Conservation (phyloP, 139 green algal genomes). For the Picochlorum sp. region DNA sequence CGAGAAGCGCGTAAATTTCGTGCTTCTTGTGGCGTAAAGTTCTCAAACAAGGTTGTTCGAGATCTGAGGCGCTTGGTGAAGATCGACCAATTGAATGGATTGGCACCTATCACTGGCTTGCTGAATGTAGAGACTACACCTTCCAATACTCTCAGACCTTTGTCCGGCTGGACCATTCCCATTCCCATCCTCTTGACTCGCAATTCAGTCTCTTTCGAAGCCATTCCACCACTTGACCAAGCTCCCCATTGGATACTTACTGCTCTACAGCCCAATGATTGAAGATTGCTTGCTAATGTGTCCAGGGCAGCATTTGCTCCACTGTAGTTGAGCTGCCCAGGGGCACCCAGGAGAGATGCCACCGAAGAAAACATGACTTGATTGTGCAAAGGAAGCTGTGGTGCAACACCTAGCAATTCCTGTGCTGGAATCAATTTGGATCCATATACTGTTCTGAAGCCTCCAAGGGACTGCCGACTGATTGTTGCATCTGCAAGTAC, state of each 20-base stretch:
- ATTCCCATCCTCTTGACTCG: constrained; percentile 46
- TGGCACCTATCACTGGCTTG: constrained; percentile 34
- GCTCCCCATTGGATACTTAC: constrained; percentile 40
- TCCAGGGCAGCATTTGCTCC: constrained; percentile 51
- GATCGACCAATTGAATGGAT: constrained; percentile 51
- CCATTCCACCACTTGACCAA: constrained; percentile 37
- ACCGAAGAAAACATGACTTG: constrained; percentile 65
- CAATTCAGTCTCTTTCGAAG: constrained; percentile 19
- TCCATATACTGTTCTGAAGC: constrained; percentile 36
- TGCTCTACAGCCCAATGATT: constrained; percentile 3
- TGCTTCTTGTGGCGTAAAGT: constrained; percentile 5
- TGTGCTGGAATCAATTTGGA: constrained; percentile 24
- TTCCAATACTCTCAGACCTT: constrained; percentile 25
- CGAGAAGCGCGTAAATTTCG: too few species aligned
- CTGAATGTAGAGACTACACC: neutral
- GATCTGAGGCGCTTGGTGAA: constrained; percentile 41
- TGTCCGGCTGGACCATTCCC: constrained; percentile 22
- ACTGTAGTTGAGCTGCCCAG: constrained; percentile 49
- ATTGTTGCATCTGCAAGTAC: constrained; percentile 62
- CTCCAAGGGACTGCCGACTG: constrained; percentile 36
- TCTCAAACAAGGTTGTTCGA: constrained; percentile 21
- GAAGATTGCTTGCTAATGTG: constrained; percentile 14
- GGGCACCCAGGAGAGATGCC: constrained; percentile 30
- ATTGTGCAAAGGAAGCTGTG: constrained; percentile 6
- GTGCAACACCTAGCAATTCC: neutral